These are phyloP conservation scores for Ophiostoma populinum DNA, from an alignment of 2,329 filamentous ascomycete genomes.

Conservation along the genomic window DNA sequence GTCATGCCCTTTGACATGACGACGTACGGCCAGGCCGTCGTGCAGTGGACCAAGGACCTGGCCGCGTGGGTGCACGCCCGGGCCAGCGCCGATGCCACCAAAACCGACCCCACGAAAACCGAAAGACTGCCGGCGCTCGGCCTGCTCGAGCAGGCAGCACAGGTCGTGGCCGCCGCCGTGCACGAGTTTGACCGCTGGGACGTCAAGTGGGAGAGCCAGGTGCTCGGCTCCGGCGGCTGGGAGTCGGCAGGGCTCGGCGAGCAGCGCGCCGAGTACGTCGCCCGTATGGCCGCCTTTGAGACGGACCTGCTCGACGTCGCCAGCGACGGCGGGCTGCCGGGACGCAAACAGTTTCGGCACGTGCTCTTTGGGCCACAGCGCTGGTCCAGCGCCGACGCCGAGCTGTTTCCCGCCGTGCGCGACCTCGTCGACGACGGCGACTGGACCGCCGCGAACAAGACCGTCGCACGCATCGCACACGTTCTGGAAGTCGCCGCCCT, in stretches of 20 bases:
- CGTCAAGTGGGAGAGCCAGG: constrained; percentile 53
- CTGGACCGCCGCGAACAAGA: constrained; percentile 48
- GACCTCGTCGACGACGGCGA: constrained; percentile 59
- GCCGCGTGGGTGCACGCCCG: constrained; percentile 16
- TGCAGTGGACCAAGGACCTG: constrained; percentile 36
- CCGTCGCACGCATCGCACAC: constrained; percentile 53
- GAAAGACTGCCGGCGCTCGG: too few relatives aligned
- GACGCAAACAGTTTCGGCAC: constrained; percentile 87
- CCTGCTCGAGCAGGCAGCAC: constrained; percentile 41
- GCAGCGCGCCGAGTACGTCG: constrained; percentile 60
- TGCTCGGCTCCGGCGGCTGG: constrained; percentile 56
- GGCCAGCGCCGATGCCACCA: constrained; percentile 28
- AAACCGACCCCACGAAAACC: too few relatives aligned
- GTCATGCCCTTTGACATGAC: constrained; percentile 68
- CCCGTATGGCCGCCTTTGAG: constrained; percentile 66
- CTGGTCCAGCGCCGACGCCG: constrained; percentile 53
- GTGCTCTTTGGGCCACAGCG: constrained; percentile 70
- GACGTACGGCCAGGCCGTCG: constrained; percentile 51
- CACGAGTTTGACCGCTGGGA: constrained; percentile 61
- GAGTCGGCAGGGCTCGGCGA: constrained; percentile 53
- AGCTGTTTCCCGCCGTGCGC: constrained; percentile 67
- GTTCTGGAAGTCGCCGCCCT: constrained; percentile 45
- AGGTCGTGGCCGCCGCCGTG: constrained; percentile 40
- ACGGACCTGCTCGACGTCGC: constrained; percentile 64
- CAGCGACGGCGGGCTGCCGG: constrained; percentile 56